Base-by-base conservation (phyloP, 371 early-diverging fungal genomes). In the Funneliformis caledonium region DNA sequence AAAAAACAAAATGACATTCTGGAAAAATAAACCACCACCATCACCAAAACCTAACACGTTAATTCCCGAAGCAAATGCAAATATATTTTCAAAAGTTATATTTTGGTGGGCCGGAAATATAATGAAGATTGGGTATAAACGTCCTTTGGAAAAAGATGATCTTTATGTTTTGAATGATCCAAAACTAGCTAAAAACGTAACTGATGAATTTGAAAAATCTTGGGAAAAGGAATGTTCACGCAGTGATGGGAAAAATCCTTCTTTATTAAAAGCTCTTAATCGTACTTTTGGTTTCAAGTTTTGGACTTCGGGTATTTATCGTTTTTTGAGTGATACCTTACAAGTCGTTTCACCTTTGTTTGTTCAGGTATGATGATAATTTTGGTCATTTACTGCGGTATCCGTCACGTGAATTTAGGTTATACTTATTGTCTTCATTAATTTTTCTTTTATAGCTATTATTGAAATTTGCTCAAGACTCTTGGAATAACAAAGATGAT, bases 121-220 rank as follows among this genome's bases (percentile, higher is more conserved):
- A 48, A 82, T 87, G 84, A 65, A 77, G 48, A 64, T 82, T 31
- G 87, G 87, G n/a, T 82, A 85, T 43, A 76, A 81, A 50, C 85
- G 87, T 7, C 87, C 87, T 0, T 69, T 87, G 9, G 87, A 87
- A 62, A 84, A 78, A 65, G 87, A 87, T 56, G 87, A 87, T 73
- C 52, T 87, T 33, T 87, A 86, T 81, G 78, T 81, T 22, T 48
- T 87, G 48, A 83, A 81, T 33, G 85, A 85, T 50, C 60, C 59
- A 47, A 77, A 84, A 60, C 76, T 80, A 14, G 82, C 87, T 31
- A 69, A 43, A 68, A 80, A 83, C 60, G 4, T 87, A 31, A 68
- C 81, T 5, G 76, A 72, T 12, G 52, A 48, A 16, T 87, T 87
- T 61, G 83, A 84, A 56, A 62, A 81, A 22, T 43, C 75, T 1